Percentiles rank a stretch among this genome's conserved stretches.
These are phyloP conservation scores for Sporothrix variecibatus DNA, from an alignment of 2,329 filamentous ascomycete species.

Conservation along the genomic window DNA sequence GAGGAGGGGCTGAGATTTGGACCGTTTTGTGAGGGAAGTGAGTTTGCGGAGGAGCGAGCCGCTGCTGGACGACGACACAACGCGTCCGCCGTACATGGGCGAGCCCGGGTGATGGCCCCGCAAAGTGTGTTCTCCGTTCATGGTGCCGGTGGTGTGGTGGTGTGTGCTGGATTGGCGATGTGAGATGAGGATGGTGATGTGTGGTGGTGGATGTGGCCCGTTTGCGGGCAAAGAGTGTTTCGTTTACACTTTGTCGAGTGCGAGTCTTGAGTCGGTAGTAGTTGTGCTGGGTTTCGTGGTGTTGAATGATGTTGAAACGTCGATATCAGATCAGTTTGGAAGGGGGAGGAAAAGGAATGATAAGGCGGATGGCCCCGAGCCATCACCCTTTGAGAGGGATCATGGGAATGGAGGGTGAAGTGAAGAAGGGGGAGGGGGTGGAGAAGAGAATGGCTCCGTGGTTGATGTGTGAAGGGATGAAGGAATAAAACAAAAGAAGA, in stretches of 20 bases:
- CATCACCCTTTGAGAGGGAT: constrained; percentile 22
- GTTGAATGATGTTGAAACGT: background rate
- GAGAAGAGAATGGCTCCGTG: constrained; percentile 14
- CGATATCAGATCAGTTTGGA: background rate
- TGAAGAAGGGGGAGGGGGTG: background rate
- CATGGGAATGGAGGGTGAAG: constrained; percentile 9
- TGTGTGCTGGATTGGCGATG: background rate
- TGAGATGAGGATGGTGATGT: background rate
- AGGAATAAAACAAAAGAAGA: background rate
- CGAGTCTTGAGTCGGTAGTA: background rate
- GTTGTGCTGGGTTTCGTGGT: no score
- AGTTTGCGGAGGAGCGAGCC: constrained; percentile 24
- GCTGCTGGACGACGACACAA: constrained; percentile 18
- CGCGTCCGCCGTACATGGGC: constrained; percentile 16
- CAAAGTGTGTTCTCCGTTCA: background rate
- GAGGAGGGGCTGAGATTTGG: background rate
- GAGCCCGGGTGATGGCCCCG: constrained; percentile 18
- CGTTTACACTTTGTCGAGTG: background rate
- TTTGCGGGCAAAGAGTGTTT: background rate
- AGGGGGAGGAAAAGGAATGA: constrained; percentile 9
- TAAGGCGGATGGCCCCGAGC: constrained; percentile 23
- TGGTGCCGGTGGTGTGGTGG: background rate
- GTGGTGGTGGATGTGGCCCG: background rate
- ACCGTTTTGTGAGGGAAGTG: constrained; percentile 19
- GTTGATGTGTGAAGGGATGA: background rate